Base-by-base conservation (phyloP, 768 basidiomycete species). In the Psilocybe subaeruginosa region DNA sequence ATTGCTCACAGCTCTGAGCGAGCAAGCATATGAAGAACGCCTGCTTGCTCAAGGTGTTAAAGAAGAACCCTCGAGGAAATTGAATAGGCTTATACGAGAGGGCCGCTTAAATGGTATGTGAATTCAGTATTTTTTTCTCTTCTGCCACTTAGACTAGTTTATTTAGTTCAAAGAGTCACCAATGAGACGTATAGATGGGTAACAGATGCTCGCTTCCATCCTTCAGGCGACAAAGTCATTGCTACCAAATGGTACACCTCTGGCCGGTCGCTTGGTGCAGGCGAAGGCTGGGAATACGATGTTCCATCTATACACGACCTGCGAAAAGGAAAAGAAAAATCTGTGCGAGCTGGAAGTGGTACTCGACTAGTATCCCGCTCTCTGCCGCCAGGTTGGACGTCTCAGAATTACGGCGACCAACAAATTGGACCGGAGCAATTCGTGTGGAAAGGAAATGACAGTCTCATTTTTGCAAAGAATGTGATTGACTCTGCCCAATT, bases 221-320 rank as follows among this genome's bases (percentile, higher is more conserved):
- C 89, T 3, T 85, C 84, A 8, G 87, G 87, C 1, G 65, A 72
- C 31, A 85, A 80, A 64, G 72, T 91, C 16, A 74, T 91, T 56
- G 88, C 89, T n/a, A 91, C 89, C 9, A 91, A 91, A 69, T 90
- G 90, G 89, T 91, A 90, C 64, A 90, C 85, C 27, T 85, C 84
- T 4, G 64, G 54, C 3, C 84, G 90, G 6, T 87, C 85, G 53
- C 76, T 91, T 33, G 88, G 87, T 37, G 89, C 88, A 1, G 89
- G 88, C 1, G 90, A 91, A 77, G 87, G 84, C 45, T 91, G 90
- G 90, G 80, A 85, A 68, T 91, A 87, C 61, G 50, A 72, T 5
- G 77, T 88, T 27, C 87, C 87, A 9, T 75, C 72, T n/a, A 61
- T 80, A 19, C 67, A 74, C 7, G 69, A 73, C 39, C 65, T 78